phyloP scores from a whole-genome alignment of 2,329 filamentous ascomycete species.

The Neopestalotiopsis clavispora region DNA sequence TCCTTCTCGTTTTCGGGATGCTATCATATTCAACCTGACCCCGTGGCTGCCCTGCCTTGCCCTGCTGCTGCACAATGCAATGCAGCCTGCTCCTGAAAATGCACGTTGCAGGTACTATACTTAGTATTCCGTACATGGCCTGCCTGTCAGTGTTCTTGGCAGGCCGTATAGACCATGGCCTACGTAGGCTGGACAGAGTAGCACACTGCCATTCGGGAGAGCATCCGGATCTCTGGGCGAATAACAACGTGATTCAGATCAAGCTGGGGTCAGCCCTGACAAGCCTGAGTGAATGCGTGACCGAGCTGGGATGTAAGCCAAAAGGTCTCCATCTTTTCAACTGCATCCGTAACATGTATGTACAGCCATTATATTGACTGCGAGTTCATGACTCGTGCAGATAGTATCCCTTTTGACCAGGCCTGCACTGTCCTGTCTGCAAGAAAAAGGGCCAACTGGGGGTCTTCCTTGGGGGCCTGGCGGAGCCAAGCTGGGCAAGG shows the following conservation, averaged over 20 bases:
- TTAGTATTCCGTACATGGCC: conserved; percentile 2
- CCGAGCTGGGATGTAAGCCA: not conserved
- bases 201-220: not conserved
- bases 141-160: not conserved
- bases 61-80: not conserved
- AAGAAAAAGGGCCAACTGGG: not conserved
- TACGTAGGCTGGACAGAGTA: not conserved
- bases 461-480: not conserved
- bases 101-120: not conserved
- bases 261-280: not conserved
- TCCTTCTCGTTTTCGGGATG: not conserved
- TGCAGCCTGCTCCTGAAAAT: not conserved
- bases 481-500: not conserved
- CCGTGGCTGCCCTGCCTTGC: not conserved
- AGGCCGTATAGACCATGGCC: conserved; percentile 1
- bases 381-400: not conserved
- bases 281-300: not conserved
- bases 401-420: not conserved
- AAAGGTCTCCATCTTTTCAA: not conserved
- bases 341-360: not conserved
- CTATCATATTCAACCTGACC: not conserved
- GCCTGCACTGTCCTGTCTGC: not conserved
- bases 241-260: conserved; percentile 1
- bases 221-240: not conserved
- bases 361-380: not conserved